Evolutionary conservation across 441 rosid species (phyloP).

Genomic region (Raphanus hybrid): DNA sequence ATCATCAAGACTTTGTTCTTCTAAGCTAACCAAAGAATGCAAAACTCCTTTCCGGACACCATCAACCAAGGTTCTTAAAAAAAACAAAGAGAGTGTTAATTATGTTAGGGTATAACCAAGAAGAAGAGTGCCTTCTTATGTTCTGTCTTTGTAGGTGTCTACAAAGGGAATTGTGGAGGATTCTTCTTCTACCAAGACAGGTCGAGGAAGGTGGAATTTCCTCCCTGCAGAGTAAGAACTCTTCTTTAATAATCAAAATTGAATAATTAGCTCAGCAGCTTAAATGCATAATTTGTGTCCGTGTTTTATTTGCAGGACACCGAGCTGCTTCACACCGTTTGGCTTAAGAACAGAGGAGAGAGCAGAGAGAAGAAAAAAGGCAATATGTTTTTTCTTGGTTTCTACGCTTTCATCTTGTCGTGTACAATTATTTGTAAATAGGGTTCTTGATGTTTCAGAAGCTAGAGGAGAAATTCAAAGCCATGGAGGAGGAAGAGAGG

Average conservation of each 20-base stretch:
- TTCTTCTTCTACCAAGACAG: slow-evolving; percentile 61
- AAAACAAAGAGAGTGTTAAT: not conserved
- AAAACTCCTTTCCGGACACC: slow-evolving; percentile 73
- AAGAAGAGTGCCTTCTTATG: not conserved
- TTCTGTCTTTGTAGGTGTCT: slow-evolving; percentile 49
- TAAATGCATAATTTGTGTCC: not conserved
- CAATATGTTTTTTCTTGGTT: not conserved
- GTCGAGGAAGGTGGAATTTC: slow-evolving; percentile 69
- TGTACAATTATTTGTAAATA: no score
- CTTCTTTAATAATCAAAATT: not conserved
- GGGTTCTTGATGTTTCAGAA: slow-evolving; percentile 47
- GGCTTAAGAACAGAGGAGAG: slow-evolving; percentile 80
- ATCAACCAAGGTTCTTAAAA: slow-evolving; percentile 38
- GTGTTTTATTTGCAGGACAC: slow-evolving; percentile 51
- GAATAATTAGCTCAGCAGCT: not conserved
- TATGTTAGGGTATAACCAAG: slow-evolving; percentile 1
- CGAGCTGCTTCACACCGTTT: slow-evolving; percentile 71
- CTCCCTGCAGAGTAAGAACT: slow-evolving; percentile 77
- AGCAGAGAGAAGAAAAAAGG: slow-evolving; percentile 76
- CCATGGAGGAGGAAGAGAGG: slow-evolving; percentile 52
- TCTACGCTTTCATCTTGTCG: not conserved
- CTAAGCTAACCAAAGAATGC: slow-evolving; percentile 58
- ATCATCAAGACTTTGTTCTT: slow-evolving; percentile 48
- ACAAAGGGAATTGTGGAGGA: slow-evolving; percentile 42
- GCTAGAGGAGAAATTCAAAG: slow-evolving; percentile 89